Evolutionary conservation across 106 monocot species (phyloP).

Genomic region (Gastrodia elata): DNA sequence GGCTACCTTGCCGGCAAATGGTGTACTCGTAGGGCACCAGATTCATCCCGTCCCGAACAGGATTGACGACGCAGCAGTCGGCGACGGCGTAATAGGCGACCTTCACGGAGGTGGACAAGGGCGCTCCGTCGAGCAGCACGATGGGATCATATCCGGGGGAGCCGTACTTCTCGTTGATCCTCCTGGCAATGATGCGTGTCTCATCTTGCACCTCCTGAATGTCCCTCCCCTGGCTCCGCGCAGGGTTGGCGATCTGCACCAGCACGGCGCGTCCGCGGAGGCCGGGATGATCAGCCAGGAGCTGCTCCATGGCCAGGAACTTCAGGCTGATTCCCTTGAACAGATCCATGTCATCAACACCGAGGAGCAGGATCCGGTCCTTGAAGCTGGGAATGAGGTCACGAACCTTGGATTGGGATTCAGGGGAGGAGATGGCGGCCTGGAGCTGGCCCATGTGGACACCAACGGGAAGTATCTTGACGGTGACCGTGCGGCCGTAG

Average conservation of each 20-base stretch:
- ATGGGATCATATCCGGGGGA: constrained; percentile 37
- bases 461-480: constrained; percentile 44
- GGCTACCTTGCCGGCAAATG: constrained; percentile 57
- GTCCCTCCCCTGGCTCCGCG: constrained; percentile 43
- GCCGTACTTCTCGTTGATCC: constrained; percentile 33
- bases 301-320: constrained; percentile 52
- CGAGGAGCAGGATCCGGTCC: constrained; percentile 22
- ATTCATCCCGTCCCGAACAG: constrained; percentile 81
- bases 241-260: constrained; percentile 77
- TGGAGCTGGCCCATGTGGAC: constrained; percentile 28
- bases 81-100: constrained; percentile 65
- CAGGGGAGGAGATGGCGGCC: constrained; percentile 13
- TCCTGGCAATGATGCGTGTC: constrained; percentile 15
- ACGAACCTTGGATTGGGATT: constrained; percentile 14
- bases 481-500: constrained; percentile 33
- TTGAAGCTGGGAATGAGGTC: constrained; percentile 15
- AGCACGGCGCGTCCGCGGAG: constrained; percentile 31
- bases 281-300: constrained; percentile 33
- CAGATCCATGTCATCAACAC: constrained; percentile 46
- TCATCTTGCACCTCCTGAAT: constrained; percentile 45
- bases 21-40: constrained; percentile 85
- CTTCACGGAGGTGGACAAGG: constrained; percentile 40
- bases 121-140: constrained; percentile 21
- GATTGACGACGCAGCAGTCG: constrained; percentile 72
- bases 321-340: constrained; percentile 59